A percentile compares a stretch with the other conserved stretches of the same genome.
phyloP scores from a whole-genome alignment of 2,329 filamentous ascomycete genomes.

The Trichoderma aggressivum region DNA sequence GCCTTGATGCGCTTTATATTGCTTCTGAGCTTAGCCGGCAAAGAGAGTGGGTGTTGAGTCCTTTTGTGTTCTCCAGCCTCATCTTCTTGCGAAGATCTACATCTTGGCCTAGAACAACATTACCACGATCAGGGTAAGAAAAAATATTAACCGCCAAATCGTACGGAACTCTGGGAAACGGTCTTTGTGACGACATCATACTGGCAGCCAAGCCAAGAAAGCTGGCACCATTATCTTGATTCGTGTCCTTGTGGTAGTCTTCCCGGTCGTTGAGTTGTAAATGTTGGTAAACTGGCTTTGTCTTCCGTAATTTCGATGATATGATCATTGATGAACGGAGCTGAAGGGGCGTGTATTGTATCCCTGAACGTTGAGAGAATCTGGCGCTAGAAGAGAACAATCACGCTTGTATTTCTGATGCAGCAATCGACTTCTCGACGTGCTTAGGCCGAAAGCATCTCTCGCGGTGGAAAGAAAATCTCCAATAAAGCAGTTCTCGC shows the following conservation, averaged over 20 bases:
- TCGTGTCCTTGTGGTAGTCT: not conserved
- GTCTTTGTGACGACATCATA: too few relatives aligned
- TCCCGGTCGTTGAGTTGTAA: not conserved
- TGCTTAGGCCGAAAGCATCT: not conserved
- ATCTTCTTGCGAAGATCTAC: not conserved
- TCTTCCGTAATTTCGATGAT: not conserved
- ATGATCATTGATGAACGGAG: not conserved
- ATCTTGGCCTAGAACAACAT: not conserved
- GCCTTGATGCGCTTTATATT: not conserved
- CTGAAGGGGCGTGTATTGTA: not conserved
- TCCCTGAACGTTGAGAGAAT: not conserved
- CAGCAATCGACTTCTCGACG: not conserved
- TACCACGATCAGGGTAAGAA: not conserved
- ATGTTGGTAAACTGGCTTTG: not conserved
- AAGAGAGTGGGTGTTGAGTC: not conserved
- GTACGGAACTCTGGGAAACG: not conserved
- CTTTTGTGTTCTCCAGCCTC: not conserved
- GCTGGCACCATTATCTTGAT: not conserved
- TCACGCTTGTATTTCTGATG: not conserved
- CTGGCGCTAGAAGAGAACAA: not conserved
- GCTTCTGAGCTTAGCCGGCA: not conserved
- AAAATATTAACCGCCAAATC: not conserved
- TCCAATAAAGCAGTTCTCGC: not conserved
- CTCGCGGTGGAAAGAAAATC: not conserved
- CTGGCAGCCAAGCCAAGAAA: too few relatives aligned